Evolutionary conservation across 805 yeast genomes (phyloP).

Genomic region (Saturnispora dispora): DNA sequence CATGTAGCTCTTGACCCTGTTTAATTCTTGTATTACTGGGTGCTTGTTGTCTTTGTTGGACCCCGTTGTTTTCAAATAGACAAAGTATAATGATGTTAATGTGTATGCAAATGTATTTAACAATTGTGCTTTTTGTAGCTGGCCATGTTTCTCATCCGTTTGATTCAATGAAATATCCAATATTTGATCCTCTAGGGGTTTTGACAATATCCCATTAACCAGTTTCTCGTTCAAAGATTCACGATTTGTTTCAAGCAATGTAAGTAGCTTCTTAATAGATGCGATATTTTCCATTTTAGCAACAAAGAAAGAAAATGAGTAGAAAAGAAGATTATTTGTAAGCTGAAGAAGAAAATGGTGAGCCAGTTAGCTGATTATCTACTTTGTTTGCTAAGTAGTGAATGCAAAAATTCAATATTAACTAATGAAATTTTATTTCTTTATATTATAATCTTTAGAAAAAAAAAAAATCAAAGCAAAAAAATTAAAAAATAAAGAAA

Average conservation of each 20-base stretch:
- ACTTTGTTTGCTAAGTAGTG: not conserved
- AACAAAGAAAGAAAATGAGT: no score
- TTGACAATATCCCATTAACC: constrained; percentile 1
- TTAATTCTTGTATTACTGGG: constrained; percentile 58
- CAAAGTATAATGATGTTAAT: constrained; percentile 46
- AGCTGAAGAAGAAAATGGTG: not conserved
- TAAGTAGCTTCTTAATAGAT: constrained; percentile 6
- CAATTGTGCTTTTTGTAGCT: constrained; percentile 25
- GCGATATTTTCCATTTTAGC: constrained; percentile 10
- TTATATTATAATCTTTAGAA: constrained; percentile 1
- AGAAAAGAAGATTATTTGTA: no score
- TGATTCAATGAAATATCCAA: constrained; percentile 9
- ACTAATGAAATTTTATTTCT: not conserved
- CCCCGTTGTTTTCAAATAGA: constrained; percentile 53
- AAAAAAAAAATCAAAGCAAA: constrained; percentile 5
- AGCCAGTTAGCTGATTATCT: not conserved
- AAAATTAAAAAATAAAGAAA: no score
- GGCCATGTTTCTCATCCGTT: constrained; percentile 7
- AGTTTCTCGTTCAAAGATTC: not conserved
- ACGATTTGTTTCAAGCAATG: not conserved
- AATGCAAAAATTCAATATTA: not conserved
- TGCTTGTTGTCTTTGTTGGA: constrained; percentile 42
- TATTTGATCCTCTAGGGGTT: constrained; percentile 11
- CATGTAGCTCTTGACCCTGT: constrained; percentile 61
- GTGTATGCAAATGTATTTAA: constrained; percentile 39